Conservation (phyloP, 768 basidiomycete genomes). For the Rhodosporidiobolus odoratus region DNA sequence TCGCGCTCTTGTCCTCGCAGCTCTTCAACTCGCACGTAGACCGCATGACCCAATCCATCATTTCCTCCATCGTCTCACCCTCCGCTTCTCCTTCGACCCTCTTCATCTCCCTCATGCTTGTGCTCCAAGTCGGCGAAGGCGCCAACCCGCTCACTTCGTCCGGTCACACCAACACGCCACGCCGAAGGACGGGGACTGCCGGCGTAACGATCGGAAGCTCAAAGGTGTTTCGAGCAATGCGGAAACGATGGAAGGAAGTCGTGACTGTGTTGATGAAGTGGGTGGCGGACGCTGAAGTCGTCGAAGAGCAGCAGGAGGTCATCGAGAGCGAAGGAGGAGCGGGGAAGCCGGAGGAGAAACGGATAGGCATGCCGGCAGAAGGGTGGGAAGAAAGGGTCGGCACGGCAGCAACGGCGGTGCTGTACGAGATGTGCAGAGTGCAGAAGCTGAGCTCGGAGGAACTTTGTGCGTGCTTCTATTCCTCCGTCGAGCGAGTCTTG, state of each 20-base stretch:
- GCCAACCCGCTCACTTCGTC: slow-evolving; percentile 7
- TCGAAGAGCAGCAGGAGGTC: slow-evolving; percentile 58
- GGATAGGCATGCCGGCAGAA: slow-evolving; percentile 27
- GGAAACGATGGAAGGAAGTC: slow-evolving; percentile 64
- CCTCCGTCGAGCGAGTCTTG: neutral
- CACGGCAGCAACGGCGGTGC: slow-evolving; percentile 35
- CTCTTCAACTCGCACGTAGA: slow-evolving; percentile 87
- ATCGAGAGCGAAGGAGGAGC: slow-evolving; percentile 41
- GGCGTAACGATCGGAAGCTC: slow-evolving; percentile 20
- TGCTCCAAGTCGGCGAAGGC: slow-evolving; percentile 20
- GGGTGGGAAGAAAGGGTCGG: slow-evolving; percentile 39
- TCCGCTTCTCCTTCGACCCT: slow-evolving; percentile 54
- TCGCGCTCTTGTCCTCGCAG: slow-evolving; percentile 71
- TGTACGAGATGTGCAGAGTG: slow-evolving; percentile 90
- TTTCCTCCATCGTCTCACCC: slow-evolving; percentile 55
- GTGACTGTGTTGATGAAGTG: slow-evolving; percentile 80
- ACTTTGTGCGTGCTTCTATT: slow-evolving; percentile 57
- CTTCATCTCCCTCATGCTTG: slow-evolving; percentile 33
- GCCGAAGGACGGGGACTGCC: neutral
- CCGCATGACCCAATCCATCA: slow-evolving; percentile 75
- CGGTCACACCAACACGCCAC: neutral
- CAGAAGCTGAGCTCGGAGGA: slow-evolving; percentile 74
- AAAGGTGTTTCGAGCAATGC: slow-evolving; percentile 32
- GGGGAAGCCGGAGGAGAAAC: neutral
- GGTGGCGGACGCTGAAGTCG: slow-evolving; percentile 66